These are phyloP conservation scores for Ampelomyces quisqualis DNA, from an alignment of 2,329 filamentous ascomycete species.

Conservation along the genomic window DNA sequence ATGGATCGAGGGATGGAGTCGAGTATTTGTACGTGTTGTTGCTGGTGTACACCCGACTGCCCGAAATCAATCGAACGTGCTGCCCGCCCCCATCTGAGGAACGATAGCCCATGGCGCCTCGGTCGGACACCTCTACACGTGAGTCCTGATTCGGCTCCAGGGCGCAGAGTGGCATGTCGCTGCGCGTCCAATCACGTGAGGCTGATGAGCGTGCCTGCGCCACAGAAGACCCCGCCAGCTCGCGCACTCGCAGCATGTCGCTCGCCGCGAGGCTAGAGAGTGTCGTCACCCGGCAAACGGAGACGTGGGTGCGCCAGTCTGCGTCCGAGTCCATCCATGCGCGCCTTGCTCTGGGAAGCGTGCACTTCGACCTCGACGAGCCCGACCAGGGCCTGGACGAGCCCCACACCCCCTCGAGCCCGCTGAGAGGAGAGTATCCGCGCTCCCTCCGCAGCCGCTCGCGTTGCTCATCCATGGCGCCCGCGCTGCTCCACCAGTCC, in stretches of 20 bases:
- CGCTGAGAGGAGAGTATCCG: constrained; percentile 10
- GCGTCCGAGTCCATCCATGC: constrained; percentile 25
- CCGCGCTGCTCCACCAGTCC: constrained; percentile 31
- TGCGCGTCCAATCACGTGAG: constrained; percentile 8
- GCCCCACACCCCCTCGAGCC: constrained; percentile 9
- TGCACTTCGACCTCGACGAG: constrained; percentile 16
- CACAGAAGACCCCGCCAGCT: constrained; percentile 19
- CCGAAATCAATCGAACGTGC: constrained; percentile 1
- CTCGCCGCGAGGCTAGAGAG: constrained; percentile 26
- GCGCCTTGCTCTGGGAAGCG: constrained; percentile 18
- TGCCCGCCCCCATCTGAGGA: constrained; percentile 1
- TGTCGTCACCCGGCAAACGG: constrained; percentile 20
- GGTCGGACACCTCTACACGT: constrained; percentile 10
- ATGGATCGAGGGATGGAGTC: not conserved
- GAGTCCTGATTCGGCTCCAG: constrained; percentile 16
- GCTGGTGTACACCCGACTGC: not conserved
- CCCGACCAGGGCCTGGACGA: constrained; percentile 13
- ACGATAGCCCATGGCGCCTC: constrained; percentile 5
- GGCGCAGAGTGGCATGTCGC: not conserved
- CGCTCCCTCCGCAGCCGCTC: constrained; percentile 16
- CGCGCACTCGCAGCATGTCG: constrained; percentile 17
- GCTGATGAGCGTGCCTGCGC: constrained; percentile 17
- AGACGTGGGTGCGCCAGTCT: constrained; percentile 29
- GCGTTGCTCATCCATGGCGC: constrained; percentile 35
- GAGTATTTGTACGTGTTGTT: constrained; percentile 1